phyloP scores from a whole-genome alignment of 176 grass and related monocot species.

The Tillandsia fasciculata region DNA sequence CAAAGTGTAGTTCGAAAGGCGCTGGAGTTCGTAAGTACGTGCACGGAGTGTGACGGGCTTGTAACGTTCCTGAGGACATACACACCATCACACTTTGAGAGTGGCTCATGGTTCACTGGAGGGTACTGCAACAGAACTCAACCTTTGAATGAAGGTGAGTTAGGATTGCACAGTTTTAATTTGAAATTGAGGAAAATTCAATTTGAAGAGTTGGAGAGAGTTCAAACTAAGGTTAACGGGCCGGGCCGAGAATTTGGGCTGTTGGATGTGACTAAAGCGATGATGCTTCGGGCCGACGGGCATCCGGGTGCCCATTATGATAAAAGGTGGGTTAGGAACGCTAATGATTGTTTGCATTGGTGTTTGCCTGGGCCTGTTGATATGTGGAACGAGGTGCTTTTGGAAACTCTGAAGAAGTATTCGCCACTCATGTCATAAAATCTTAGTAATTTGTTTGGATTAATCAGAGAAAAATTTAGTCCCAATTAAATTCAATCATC shows the following conservation, averaged over 20 bases:
- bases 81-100: constrained; percentile 57
- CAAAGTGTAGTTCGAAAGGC: constrained; percentile 29
- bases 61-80: constrained; percentile 41
- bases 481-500: too few relatives aligned
- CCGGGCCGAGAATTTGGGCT: constrained; percentile 25
- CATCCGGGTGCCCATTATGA: constrained; percentile 53
- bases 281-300: constrained; percentile 82
- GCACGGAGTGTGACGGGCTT: constrained; percentile 26
- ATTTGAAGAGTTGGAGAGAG: constrained; percentile 36
- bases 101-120: constrained; percentile 49
- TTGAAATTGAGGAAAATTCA: constrained; percentile 54
- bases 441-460: background rate
- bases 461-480: background rate
- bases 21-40: constrained; percentile 22
- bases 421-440: constrained; percentile 9
- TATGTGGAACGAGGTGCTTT: constrained; percentile 66
- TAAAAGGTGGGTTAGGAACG: constrained; percentile 37
- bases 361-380: constrained; percentile 68
- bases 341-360: constrained; percentile 72
- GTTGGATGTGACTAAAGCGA: constrained; percentile 74
- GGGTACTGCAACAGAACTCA: constrained; percentile 45
- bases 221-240: background rate
- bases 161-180: constrained; percentile 1
- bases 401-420: constrained; percentile 18
- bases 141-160: constrained; percentile 31